Base-by-base conservation (phyloP, 192 early-diverging fungal species). In the Linnemannia zychae region DNA sequence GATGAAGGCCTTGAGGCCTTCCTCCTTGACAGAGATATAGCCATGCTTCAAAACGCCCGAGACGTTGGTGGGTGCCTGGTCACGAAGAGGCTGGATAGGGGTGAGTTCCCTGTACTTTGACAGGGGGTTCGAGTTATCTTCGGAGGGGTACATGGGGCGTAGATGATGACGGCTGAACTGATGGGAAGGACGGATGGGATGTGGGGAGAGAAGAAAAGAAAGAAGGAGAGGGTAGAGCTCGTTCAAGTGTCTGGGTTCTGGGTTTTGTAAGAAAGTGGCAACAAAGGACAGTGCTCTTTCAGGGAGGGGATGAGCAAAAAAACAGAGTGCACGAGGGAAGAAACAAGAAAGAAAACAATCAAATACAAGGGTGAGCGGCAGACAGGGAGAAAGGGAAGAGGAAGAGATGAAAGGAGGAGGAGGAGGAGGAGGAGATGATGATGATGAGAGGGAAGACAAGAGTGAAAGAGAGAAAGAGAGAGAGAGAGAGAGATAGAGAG, bases 21-120 rank as follows among this genome's bases (percentile, higher is more conserved):
- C 97, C 72, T 99, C 98, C 90, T 98, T 98, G 71, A 98, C 92
- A n/a, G 92, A 92, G 49, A 93, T 90, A 79, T 96, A 96, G 31
- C 97, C 97, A 48, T 94, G 90, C 88, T 97, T 98, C 70, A 94
- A 77, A 34, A 94, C 84, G 20, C 83, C 83, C 69, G 83, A 85
- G 77, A 57, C 69, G 74, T 79, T 85, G 73, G 78, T 76, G 3
- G 83, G 83, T 1, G 78, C 69, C 69, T 76, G 83, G 74, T 85
- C 83, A 20, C 78, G 76, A 6, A 52, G 31, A 1, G 77, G 50
- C 50, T 85, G 83, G 57, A 85, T 85, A 17, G 83, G 83, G 1
- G 78, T 85, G 22, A 85, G 74, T 13, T 79, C 83, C 33, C 68
- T 75, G 83, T 85, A 85, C 77, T 67, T 79, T 50, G 78, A 85